Evolutionary conservation across 768 basidiomycete genomes (phyloP), one percentile per base, ranked within the genome.

Genomic region (Podaxis carcinomalis): DNA sequence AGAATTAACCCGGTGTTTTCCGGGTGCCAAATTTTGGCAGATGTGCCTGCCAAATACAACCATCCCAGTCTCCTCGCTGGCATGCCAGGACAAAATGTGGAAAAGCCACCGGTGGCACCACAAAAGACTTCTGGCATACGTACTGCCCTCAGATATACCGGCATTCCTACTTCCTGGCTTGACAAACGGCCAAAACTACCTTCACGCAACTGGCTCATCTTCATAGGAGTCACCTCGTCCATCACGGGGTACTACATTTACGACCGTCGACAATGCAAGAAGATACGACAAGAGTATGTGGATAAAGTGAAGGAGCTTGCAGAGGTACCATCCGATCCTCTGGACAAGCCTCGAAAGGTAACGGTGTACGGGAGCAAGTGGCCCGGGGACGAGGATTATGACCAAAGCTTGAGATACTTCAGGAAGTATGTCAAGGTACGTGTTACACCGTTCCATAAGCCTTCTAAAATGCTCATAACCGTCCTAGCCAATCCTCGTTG

Each of bases 371-470:
- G 89, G 36, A 83, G 85, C 27, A 92, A 91, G 73, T 97, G 95
- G 87, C 95, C 95, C 0, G 95, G 91, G 27, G 97, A 99, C 72
- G 93, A 95, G 67, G 95, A 98, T 70, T 86, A 88, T 64, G 87
- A 95, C 70, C 83, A 90, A 61, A 82, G 87, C 59, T 77, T 92
- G 72, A 87, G 81, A 75, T 93, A 93, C 78, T 98, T 98, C 79
- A 89, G 92, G 73, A 93, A 92, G 80, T 98, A 97, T 75, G 86
- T 98, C 78, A 96, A 97, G 90, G 97, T 97, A 64, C 65, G 85
- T 51, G 28, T 58, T 56, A 57, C 60, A 46, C 50, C 52, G 49
- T 32, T 51, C 51, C 42, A 42, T 64, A 42, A 36, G 46, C 57
- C 13, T 68, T 47, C 57, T 14, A 61, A 40, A 27, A 57, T 53